phyloP scores from a whole-genome alignment of 441 rosid species.

The Macaranga tanarius region DNA sequence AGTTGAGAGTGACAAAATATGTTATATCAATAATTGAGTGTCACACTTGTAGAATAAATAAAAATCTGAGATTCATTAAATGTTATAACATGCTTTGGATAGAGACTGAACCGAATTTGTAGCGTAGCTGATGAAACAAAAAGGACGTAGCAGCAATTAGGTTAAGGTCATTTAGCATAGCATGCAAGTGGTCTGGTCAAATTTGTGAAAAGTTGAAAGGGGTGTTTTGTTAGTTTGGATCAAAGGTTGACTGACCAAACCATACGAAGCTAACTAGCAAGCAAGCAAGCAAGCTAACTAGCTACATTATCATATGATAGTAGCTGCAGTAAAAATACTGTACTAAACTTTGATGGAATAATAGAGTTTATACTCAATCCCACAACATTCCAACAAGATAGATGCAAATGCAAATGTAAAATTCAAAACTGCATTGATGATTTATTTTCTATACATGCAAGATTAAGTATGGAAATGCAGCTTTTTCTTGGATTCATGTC shows the following conservation, averaged over 20 bases:
- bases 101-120: no score
- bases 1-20: no score
- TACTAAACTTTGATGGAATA: no score
- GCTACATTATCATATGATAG: no score
- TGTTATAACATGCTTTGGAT: no score
- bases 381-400: constrained; percentile 15
- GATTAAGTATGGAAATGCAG: neutral
- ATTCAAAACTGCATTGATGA: neutral
- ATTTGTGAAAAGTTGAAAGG: neutral
- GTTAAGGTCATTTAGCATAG: neutral
- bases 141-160: neutral
- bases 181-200: neutral
- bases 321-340: no score
- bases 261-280: no score
- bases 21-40: no score
- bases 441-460: neutral
- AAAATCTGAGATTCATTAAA: no score
- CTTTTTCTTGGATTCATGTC: neutral
- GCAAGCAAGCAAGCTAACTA: neutral
- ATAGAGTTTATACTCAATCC: no score
- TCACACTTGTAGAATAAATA: no score
- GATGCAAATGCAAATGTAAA: neutral
- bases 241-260: neutral
- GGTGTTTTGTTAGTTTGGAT: neutral
- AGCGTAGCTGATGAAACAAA: no score